phyloP scores from a whole-genome alignment of 2,329 filamentous ascomycete genomes.

The Helicocarpus griseus region DNA sequence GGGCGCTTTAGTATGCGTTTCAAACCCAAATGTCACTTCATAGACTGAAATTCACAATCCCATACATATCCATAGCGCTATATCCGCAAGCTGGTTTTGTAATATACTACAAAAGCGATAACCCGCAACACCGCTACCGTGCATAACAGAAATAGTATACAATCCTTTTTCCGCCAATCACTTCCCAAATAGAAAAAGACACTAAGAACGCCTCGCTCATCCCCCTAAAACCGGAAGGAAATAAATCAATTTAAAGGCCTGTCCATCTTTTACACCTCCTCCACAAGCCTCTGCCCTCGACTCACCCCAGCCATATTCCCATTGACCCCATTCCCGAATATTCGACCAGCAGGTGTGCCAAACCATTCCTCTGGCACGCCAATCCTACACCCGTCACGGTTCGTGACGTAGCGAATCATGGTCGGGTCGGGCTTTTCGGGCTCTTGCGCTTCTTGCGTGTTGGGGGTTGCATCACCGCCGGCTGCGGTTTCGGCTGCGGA shows the following conservation, averaged over 20 bases:
- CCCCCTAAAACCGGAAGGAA: background rate
- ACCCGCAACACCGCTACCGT: too few species aligned
- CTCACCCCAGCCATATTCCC: conserved; percentile 4
- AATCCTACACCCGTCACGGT: conserved; percentile 30
- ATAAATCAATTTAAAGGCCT: conserved; percentile 2
- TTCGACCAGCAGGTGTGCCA: conserved; percentile 31
- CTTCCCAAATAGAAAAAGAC: background rate
- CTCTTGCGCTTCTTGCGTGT: conserved; percentile 28
- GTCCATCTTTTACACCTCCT: conserved; percentile 24
- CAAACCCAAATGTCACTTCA: too few species aligned
- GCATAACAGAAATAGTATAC: background rate
- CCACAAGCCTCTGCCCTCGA: conserved; percentile 24
- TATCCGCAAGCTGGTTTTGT: too few species aligned
- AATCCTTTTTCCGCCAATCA: too few species aligned
- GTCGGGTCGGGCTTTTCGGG: conserved; percentile 32
- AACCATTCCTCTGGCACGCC: conserved; percentile 41
- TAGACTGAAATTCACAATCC: too few species aligned
- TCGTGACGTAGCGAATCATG: conserved; percentile 38
- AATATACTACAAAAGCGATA: too few species aligned
- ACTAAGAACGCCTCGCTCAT: too few species aligned
- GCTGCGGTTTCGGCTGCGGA: conserved; percentile 36
- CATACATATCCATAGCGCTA: too few species aligned
- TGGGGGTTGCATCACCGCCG: conserved; percentile 27
- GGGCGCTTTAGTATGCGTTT: too few species aligned
- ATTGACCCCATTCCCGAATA: conserved; percentile 24